Conservation (phyloP, 1,139 yeast species). For the Suhomyces choctaworum region DNA sequence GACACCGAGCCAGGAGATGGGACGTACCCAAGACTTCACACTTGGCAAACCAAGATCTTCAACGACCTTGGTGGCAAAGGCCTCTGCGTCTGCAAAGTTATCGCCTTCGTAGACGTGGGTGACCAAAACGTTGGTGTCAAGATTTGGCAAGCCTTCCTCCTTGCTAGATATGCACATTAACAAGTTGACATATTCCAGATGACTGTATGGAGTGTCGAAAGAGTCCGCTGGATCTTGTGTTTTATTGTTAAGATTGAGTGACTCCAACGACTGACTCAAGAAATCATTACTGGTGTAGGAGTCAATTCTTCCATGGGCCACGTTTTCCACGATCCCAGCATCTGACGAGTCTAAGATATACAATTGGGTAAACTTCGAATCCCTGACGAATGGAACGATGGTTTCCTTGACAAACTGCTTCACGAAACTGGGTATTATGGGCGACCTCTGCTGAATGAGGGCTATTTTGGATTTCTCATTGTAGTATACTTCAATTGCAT, state of each 20-base stretch:
- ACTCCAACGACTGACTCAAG: conserved; percentile 32
- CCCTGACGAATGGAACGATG: conserved; percentile 49
- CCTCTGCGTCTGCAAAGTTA: conserved; percentile 70
- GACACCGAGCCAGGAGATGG: conserved; percentile 81
- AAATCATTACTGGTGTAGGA: conserved; percentile 36
- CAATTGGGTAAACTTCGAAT: conserved; percentile 44
- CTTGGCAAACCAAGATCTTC: conserved; percentile 28
- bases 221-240: not conserved
- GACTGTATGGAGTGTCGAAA: conserved; percentile 10
- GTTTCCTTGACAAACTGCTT: conserved; percentile 54
- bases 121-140: conserved; percentile 30
- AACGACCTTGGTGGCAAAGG: conserved; percentile 46
- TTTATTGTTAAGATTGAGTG: conserved; percentile 24
- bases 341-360: conserved; percentile 72
- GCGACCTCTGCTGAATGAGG: conserved; percentile 79
- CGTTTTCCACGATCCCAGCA: conserved; percentile 48
- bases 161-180: conserved; percentile 5
- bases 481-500: conserved; percentile 63
- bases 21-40: conserved; percentile 44
- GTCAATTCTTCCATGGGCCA: conserved; percentile 28
- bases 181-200: conserved; percentile 8
- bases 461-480: conserved; percentile 43
- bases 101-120: conserved; percentile 87
- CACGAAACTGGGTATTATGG: conserved; percentile 68
- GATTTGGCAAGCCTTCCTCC: conserved; percentile 8